A percentile compares a stretch with the other conserved stretches of the same genome.
Evolutionary conservation across 2,329 filamentous ascomycete genomes (phyloP).

Genomic region (Xylariomycetidae sp.): DNA sequence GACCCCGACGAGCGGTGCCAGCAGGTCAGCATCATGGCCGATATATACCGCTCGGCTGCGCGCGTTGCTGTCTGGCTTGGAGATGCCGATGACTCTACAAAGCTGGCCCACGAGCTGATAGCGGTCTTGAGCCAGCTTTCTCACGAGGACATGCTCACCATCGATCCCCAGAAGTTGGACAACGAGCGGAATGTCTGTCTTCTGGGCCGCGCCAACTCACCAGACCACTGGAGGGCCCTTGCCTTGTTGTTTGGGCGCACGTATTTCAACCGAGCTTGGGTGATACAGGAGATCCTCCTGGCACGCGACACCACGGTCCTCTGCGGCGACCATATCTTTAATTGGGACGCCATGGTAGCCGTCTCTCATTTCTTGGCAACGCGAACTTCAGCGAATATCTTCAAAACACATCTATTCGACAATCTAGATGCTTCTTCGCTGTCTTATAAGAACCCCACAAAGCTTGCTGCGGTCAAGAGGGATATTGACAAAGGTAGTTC

Average conservation of each 20-base stretch:
- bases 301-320: slow-evolving; percentile 7
- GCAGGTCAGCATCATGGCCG: slow-evolving; percentile 1
- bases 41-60: neutral
- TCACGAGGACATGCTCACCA: slow-evolving; percentile 1
- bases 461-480: slow-evolving; percentile 10
- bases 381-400: slow-evolving; percentile 8
- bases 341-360: slow-evolving; percentile 11
- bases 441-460: slow-evolving; percentile 16
- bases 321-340: slow-evolving; percentile 10
- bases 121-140: slow-evolving; percentile 1
- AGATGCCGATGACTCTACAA: slow-evolving; percentile 6
- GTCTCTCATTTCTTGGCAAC: slow-evolving; percentile 10
- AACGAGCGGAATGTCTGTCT: neutral
- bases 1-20: neutral
- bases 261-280: slow-evolving; percentile 17
- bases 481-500: neutral
- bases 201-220: slow-evolving; percentile 4
- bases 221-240: slow-evolving; percentile 10
- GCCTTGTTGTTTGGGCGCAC: slow-evolving; percentile 11
- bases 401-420: slow-evolving; percentile 6
- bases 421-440: slow-evolving; percentile 2
- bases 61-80: slow-evolving; percentile 1
- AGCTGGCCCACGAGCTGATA: slow-evolving; percentile 9
- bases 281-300: slow-evolving; percentile 16
- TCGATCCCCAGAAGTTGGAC: slow-evolving; percentile 3